Percentiles rank a stretch among this genome's conserved stretches.
These are phyloP conservation scores for Chalara sp. DNA, from an alignment of 2,329 filamentous ascomycete genomes.

Conservation along the genomic window DNA sequence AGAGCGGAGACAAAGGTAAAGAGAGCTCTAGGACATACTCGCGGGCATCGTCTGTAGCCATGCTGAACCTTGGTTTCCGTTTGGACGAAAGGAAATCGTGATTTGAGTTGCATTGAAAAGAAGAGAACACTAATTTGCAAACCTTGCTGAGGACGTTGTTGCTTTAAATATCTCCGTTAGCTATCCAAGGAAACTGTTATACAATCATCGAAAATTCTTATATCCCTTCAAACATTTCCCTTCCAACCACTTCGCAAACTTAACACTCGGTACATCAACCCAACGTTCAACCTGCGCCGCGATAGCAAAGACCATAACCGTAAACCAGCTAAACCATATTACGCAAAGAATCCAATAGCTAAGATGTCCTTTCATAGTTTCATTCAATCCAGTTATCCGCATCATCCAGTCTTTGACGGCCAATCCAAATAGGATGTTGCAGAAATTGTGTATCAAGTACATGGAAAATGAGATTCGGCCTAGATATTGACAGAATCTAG, in stretches of 20 bases:
- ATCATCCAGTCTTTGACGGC: conserved; percentile 10
- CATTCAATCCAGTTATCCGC: conserved; percentile 3
- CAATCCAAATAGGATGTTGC: conserved; percentile 25
- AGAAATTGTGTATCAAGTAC: conserved; percentile 42
- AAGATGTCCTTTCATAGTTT: neutral
- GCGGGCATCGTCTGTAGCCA: no score
- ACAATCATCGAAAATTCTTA: neutral
- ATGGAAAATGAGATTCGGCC: conserved; percentile 46
- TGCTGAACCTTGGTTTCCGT: no score
- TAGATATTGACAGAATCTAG: conserved; percentile 44
- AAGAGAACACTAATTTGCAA: no score
- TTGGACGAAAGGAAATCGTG: no score
- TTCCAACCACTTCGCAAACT: conserved; percentile 52
- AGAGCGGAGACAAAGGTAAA: neutral
- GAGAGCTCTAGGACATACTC: neutral
- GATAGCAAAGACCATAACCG: conserved; percentile 36
- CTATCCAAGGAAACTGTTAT: no score
- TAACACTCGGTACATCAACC: conserved; percentile 47
- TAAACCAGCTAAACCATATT: conserved; percentile 19
- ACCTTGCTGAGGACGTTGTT: no score
- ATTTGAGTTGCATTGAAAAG: no score
- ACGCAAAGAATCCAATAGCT: conserved; percentile 14
- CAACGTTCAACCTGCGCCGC: conserved; percentile 38
- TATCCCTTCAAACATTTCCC: conserved; percentile 33
- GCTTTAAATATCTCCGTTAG: no score